Evolutionary conservation across 2,329 filamentous ascomycete genomes (phyloP).

Genomic region (Celoporthe dispersa): DNA sequence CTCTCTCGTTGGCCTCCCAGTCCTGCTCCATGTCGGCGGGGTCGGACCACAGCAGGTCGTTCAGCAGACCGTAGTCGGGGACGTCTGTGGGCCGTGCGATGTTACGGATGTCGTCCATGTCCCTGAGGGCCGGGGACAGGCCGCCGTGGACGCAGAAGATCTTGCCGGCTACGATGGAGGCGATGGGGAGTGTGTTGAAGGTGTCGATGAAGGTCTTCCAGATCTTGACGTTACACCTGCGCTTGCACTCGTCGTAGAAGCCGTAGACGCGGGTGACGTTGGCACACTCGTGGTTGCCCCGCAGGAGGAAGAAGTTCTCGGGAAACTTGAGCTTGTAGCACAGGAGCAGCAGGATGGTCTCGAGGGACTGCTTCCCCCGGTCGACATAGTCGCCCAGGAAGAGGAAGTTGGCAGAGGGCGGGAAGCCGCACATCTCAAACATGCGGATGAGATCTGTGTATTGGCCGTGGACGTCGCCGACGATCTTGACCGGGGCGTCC

Average conservation of each 20-base stretch:
- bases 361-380: slow-evolving; percentile 91
- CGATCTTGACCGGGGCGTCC: slow-evolving; percentile 94
- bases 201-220: slow-evolving; percentile 99
- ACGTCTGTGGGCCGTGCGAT: slow-evolving; percentile 96
- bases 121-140: slow-evolving; percentile 84
- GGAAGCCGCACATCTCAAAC: slow-evolving; percentile 99
- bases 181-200: slow-evolving; percentile 94
- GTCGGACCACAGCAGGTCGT: slow-evolving; percentile 96
- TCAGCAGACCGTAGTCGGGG: slow-evolving; percentile 92
- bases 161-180: slow-evolving; percentile 94
- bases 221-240: slow-evolving; percentile 92
- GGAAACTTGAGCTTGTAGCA: slow-evolving; percentile 98
- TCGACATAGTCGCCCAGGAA: slow-evolving; percentile 98
- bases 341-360: slow-evolving; percentile 88
- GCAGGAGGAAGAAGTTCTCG: slow-evolving; percentile 94
- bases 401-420: slow-evolving; percentile 87
- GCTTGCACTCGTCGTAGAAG: slow-evolving; percentile 98
- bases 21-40: slow-evolving; percentile 97
- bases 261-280: slow-evolving; percentile 96
- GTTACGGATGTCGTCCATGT: slow-evolving; percentile 98
- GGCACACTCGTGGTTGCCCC: slow-evolving; percentile 95
- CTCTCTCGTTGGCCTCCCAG: slow-evolving; percentile 96
- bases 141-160: slow-evolving; percentile 98
- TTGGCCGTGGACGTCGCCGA: slow-evolving; percentile 95
- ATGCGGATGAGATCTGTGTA: slow-evolving; percentile 95